Conservation (phyloP, 768 basidiomycete species). For the Nevesoporus exiguus region DNA sequence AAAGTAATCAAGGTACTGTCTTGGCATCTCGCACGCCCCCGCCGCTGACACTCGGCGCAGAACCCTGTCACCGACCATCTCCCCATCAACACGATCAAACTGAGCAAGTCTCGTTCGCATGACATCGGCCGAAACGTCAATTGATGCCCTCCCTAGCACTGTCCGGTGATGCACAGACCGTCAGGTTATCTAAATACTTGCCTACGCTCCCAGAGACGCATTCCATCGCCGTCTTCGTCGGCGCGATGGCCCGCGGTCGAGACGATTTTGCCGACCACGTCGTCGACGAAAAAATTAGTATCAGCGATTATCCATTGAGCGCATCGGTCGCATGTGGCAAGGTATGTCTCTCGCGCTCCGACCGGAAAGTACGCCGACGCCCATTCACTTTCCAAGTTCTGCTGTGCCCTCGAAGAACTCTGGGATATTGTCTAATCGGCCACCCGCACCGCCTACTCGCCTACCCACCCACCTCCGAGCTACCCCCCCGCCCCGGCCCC, state of each 20-base stretch:
- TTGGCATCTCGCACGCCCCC: background rate
- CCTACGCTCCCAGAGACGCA: constrained; percentile 84
- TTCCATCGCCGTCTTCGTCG: constrained; percentile 91
- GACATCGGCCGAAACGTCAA: background rate
- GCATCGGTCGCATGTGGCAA: constrained; percentile 97
- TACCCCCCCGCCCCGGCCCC: too few relatives aligned
- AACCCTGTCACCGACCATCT: constrained; percentile 95
- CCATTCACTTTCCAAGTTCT: constrained; percentile 54
- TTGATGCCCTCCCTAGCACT: constrained; percentile 52
- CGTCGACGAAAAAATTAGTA: constrained; percentile 95
- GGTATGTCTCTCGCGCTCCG: constrained; percentile 46
- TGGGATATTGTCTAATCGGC: constrained; percentile 79
- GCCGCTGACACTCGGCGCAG: constrained; percentile 36
- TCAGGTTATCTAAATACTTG: constrained; percentile 79
- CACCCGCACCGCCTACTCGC: background rate
- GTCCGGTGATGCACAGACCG: constrained; percentile 84
- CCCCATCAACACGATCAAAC: constrained; percentile 91
- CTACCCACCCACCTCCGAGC: too few relatives aligned
- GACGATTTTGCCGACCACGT: constrained; percentile 96
- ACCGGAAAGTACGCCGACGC: constrained; percentile 2
- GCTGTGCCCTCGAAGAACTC: constrained; percentile 88
- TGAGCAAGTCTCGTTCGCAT: constrained; percentile 59
- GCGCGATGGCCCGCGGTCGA: constrained; percentile 94
- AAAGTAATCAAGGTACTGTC: constrained; percentile 87
- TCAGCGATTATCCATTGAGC: constrained; percentile 90